phyloP scores from a whole-genome alignment of 192 early-diverging fungal genomes.

The Backusella tuberculispora region DNA sequence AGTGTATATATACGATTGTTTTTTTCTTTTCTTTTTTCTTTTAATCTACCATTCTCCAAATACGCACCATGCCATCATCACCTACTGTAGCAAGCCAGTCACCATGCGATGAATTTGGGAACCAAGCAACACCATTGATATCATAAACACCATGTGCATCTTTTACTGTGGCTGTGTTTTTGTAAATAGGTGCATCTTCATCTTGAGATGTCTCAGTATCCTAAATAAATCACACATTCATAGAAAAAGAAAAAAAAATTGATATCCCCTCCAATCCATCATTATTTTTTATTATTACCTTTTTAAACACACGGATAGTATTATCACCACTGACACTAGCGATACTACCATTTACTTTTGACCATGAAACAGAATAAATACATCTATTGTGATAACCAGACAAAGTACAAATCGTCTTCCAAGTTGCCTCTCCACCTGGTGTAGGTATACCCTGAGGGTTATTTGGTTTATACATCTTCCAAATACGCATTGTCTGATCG shows the following conservation, averaged over 20 bases:
- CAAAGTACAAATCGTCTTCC: constrained; percentile 69
- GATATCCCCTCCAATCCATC: background rate
- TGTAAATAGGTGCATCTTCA: constrained; percentile 33
- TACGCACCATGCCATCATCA: constrained; percentile 85
- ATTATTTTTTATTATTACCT: constrained; percentile 19
- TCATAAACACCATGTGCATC: constrained; percentile 86
- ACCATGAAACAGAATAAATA: constrained; percentile 95
- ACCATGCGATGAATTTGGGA: constrained; percentile 61
- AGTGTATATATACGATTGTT: background rate
- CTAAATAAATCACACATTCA: background rate
- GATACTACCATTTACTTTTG: constrained; percentile 67
- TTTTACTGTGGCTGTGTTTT: constrained; percentile 45
- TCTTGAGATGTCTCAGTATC: constrained; percentile 10
- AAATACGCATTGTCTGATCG: constrained; percentile 83
- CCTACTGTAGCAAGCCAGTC: constrained; percentile 86
- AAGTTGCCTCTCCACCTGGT: constrained; percentile 61
- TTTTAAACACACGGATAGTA: constrained; percentile 66
- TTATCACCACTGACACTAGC: constrained; percentile 90
- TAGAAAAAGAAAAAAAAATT: background rate
- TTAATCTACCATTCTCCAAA: constrained; percentile 67
- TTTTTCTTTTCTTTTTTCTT: background rate
- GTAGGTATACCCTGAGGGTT: constrained; percentile 53
- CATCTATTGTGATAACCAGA: constrained; percentile 79
- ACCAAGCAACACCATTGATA: constrained; percentile 91
- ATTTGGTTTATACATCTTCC: constrained; percentile 61